Percentiles rank a stretch among this genome's conserved stretches.
Conservation (phyloP, 208 protist genomes). For the Leishmania braziliensis region DNA sequence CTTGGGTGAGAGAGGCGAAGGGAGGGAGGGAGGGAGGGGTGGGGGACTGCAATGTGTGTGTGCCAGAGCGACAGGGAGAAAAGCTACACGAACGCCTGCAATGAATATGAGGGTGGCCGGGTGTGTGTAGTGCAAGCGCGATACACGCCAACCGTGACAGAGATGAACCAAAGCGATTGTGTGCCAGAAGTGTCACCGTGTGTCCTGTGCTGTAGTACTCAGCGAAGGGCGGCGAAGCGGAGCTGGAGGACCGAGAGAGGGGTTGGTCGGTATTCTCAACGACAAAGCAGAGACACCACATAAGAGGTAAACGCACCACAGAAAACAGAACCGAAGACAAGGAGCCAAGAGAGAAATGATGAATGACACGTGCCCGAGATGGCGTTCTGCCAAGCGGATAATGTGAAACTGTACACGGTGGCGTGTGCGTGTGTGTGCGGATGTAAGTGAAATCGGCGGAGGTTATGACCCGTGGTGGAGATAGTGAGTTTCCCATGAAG, state of each 20-base stretch:
- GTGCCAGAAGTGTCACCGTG: background rate
- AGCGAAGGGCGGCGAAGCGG: background rate
- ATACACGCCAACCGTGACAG: background rate
- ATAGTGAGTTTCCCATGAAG: background rate
- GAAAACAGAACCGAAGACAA: background rate
- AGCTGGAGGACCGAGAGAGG: background rate
- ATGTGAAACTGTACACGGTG: background rate
- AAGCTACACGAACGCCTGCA: background rate
- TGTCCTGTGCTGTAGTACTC: background rate
- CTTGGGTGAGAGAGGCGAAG: background rate
- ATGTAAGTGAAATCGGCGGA: background rate
- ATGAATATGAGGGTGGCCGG: background rate
- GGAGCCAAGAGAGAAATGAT: background rate
- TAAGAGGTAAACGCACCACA: background rate
- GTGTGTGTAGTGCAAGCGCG: background rate
- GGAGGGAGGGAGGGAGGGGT: background rate
- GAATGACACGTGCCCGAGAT: background rate
- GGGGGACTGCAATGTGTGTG: background rate
- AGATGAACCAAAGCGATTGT: background rate
- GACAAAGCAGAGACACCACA: background rate
- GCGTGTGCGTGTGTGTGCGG: background rate
- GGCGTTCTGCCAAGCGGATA: background rate
- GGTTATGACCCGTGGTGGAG: background rate
- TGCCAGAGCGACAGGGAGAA: background rate
- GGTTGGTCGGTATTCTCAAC: background rate